phyloP scores from a whole-genome alignment of 768 basidiomycete genomes.

The Lenzites betulinus region DNA sequence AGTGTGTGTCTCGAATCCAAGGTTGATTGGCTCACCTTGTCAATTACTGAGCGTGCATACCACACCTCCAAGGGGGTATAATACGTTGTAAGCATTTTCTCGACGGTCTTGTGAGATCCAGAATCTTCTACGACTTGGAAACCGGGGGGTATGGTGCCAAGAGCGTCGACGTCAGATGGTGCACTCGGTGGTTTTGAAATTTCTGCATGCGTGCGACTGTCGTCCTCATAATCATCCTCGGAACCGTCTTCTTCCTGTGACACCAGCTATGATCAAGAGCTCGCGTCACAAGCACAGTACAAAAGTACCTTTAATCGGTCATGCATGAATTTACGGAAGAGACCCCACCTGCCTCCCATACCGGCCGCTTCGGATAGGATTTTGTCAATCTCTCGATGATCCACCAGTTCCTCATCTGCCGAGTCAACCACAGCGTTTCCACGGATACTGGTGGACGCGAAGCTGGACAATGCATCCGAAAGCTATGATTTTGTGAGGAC shows the following conservation, averaged over 20 bases:
- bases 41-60: constrained; percentile 85
- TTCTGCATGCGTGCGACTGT: too few relatives aligned
- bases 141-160: constrained; percentile 10
- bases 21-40: constrained; percentile 62
- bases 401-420: constrained; percentile 58
- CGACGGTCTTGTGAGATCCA: constrained; percentile 58
- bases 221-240: constrained; percentile 7
- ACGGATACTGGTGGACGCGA: neutral
- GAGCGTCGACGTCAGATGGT: neutral
- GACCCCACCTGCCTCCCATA: constrained; percentile 89
- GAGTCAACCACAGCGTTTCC: neutral
- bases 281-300: neutral
- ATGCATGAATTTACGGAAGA: constrained; percentile 86
- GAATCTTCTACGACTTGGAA: constrained; percentile 47
- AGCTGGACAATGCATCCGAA: constrained; percentile 9
- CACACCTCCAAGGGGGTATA: constrained; percentile 91
- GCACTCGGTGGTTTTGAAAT: neutral
- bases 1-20: neutral
- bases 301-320: constrained; percentile 64
- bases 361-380: constrained; percentile 84
- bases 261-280: too few relatives aligned
- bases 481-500: neutral
- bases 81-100: constrained; percentile 66
- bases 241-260: too few relatives aligned
- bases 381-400: constrained; percentile 91